Evolutionary conservation across 2,329 filamentous ascomycete species (phyloP), one percentile per base, ranked within the genome.

Genomic region (Clarireedia sp.): DNA sequence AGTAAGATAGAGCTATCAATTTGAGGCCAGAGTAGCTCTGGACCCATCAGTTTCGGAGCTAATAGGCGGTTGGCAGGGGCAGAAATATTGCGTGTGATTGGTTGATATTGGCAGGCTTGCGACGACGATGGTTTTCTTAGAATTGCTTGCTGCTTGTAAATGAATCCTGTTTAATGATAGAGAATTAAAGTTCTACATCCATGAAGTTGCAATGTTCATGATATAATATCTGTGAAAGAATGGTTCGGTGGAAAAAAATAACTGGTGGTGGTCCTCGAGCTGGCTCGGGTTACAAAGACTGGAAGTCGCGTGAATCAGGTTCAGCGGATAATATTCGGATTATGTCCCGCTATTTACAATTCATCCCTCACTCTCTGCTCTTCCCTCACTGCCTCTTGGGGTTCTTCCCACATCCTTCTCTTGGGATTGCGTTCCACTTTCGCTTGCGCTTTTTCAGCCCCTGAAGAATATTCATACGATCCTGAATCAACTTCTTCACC

Each of bases 321-420:
- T 33, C 38, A 19, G 38, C 17, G 7, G 9, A 41, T 41, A 16
- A 41, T 41, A 12, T 41, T 41, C 16, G 17, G 12, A 12, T 33
- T 33, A 33, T 33, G 10, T 33, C 3, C 29, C 12, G 4, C 29
- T 33, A 53, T 53, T 45, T 65, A 67, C 21, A 71, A 52, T 56
- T 71, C 69, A 57, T 70, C 53, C 59, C 62, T 57, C 65, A 54
- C 45, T 60, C 61, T 36, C 55, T 65, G 57, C 44, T 60, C 61
- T 33, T 65, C 55, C 23, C 63, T 62, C 21, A 63, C 62, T 59
- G 66, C 67, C 58, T 74, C 72, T 44, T 64, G 67, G 29, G 72
- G 69, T 56, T 79, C 79, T 60, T 83, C 80, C 73, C 80, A 82
- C 70, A 78, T 78, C 70, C 80, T 77, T 72, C 84, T 84, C 73